Evolutionary conservation across 2,329 filamentous ascomycete species (phyloP), one percentile per base, ranked within the genome.

Genomic region (Arachnomyces sp.): DNA sequence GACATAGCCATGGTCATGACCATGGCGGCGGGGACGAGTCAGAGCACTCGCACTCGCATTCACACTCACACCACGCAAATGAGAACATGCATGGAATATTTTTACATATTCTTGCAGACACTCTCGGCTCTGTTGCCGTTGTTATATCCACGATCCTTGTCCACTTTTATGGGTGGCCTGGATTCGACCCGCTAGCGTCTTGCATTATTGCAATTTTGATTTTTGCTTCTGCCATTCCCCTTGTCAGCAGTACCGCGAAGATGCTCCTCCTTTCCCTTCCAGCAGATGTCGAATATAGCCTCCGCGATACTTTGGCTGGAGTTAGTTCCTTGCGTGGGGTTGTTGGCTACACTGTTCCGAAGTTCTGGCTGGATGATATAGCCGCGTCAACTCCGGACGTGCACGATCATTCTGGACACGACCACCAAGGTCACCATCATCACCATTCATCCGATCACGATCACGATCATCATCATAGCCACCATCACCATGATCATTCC

Each of bases 81-180:
- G 92, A 98, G 54, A 98, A 98, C 58, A 95, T 98, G 89, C 78
- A 92, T 52, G 92, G 92, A 9, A 96, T 98, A 50, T 98, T 94
- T 63, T 71, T 98, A 14, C 92, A 98, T 56, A 86, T 98, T 37
- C 73, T 96, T 18, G 92, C 92, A 4, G 92, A 98, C 59, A 94
- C 92, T 0, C 79, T 96, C 21, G 92, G 92, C 17, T 95, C 89
- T 40, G 84, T 89, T 1, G 92, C 92, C 1, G 92, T 98, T 35
- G 95, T 98, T 46, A 78, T 88, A 28, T 95, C 88, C 6, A 98
- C 92, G 0, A 69, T 86, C 1, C 71, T 96, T 15, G 94, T 93
- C 0, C 83, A 93, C 56, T 81, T 86, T 53, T 84, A 86, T 56
- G 84, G 85, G 12, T 96, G 90, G 88, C 77, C 86, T 5, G 87